phyloP scores from a whole-genome alignment of 768 basidiomycete genomes.

The Tylopilus intermedius region DNA sequence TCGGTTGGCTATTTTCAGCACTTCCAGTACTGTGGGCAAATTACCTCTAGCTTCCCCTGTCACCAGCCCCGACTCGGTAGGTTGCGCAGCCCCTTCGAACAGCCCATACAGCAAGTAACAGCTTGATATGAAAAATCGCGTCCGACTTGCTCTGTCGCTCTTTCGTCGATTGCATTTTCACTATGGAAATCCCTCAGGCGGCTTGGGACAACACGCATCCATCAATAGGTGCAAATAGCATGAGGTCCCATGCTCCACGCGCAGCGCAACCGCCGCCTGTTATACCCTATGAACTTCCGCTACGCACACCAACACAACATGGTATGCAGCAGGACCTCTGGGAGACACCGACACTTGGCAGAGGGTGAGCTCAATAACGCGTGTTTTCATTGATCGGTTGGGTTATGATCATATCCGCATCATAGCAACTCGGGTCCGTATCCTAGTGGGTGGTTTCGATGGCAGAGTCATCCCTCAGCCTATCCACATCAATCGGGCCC shows the following conservation, averaged over 20 bases:
- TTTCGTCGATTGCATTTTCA: conserved; percentile 2
- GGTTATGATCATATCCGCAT: conserved; percentile 1
- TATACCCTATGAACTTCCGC: conserved; percentile 10
- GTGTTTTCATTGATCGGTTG: background rate
- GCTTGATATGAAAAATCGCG: conserved; percentile 9
- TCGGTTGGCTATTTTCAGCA: no score
- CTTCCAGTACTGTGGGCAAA: no score
- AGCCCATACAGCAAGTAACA: conserved; percentile 15
- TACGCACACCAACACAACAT: background rate
- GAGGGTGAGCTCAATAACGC: background rate
- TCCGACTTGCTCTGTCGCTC: background rate
- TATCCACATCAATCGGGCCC: conserved; percentile 21
- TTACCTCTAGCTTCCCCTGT: background rate
- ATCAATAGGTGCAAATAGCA: conserved; percentile 17
- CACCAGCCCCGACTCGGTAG: background rate
- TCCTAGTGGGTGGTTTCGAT: conserved; percentile 1
- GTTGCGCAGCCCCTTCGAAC: conserved; percentile 4
- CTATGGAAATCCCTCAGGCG: conserved; percentile 10
- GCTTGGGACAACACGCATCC: conserved; percentile 24
- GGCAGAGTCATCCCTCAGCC: background rate
- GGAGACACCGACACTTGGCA: conserved; percentile 8
- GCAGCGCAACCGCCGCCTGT: conserved; percentile 20
- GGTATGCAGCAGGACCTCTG: conserved; percentile 8
- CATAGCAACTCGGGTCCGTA: conserved; percentile 13
- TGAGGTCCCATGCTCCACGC: background rate